phyloP scores from a whole-genome alignment of 176 grass and related monocot species.

The Ampelocalamus luodianensis region DNA sequence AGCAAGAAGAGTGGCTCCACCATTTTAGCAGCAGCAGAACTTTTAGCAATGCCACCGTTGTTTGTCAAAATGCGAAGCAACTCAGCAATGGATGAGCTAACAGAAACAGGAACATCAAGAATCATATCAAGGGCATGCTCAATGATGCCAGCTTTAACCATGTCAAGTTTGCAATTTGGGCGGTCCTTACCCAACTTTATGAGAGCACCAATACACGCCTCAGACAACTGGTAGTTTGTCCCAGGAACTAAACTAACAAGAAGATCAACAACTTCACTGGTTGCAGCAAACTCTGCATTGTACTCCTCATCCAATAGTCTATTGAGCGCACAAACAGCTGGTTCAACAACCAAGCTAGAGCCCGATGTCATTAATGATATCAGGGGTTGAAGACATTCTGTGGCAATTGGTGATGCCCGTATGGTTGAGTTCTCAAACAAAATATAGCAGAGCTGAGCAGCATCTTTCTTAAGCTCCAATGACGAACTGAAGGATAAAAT shows the following conservation, averaged over 20 bases:
- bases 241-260: conserved; percentile 84
- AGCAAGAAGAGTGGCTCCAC: conserved; percentile 97
- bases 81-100: conserved; percentile 85
- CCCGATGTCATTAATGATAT: conserved; percentile 79
- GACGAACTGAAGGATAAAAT: conserved; percentile 75
- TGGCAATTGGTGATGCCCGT: conserved; percentile 65
- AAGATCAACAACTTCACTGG: conserved; percentile 74
- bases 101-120: conserved; percentile 84
- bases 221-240: conserved; percentile 75
- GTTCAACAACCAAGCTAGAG: conserved; percentile 65
- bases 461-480: conserved; percentile 87
- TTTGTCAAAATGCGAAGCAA: conserved; percentile 98
- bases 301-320: conserved; percentile 83
- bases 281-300: conserved; percentile 85
- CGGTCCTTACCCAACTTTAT: conserved; percentile 97
- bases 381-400: conserved; percentile 83
- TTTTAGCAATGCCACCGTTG: conserved; percentile 95
- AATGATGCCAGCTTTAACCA: conserved; percentile 96
- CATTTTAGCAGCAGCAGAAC: conserved; percentile 84
- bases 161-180: conserved; percentile 92
- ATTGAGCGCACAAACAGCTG: conserved; percentile 77
- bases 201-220: conserved; percentile 77
- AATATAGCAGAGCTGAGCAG: conserved; percentile 93
- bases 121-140: conserved; percentile 93
- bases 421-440: conserved; percentile 84